Percentiles rank a stretch among this genome's conserved stretches.
These are phyloP conservation scores for Macrophomina tecta DNA, from an alignment of 2,329 filamentous ascomycete species.

Conservation along the genomic window DNA sequence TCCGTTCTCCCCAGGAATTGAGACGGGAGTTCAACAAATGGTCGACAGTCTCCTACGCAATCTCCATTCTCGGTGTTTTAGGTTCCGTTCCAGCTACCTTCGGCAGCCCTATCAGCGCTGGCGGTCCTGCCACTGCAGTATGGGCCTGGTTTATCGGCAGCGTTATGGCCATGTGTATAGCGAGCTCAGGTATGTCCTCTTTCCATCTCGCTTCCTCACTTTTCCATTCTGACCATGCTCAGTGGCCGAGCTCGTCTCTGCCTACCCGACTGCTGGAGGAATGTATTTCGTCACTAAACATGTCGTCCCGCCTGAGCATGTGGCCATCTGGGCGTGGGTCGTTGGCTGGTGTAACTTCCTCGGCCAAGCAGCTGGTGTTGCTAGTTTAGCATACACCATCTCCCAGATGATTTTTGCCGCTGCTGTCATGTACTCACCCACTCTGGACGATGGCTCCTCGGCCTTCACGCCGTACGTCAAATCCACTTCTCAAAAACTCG, in stretches of 20 bases:
- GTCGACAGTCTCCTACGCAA: conserved; percentile 70
- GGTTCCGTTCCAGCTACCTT: conserved; percentile 71
- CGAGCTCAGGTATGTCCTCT: conserved; percentile 57
- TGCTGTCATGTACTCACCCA: conserved; percentile 65
- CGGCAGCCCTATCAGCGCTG: conserved; percentile 62
- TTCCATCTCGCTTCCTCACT: not conserved
- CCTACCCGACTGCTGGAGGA: conserved; percentile 67
- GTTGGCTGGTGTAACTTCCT: conserved; percentile 73
- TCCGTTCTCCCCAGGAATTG: conserved; percentile 56
- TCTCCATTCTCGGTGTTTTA: conserved; percentile 68
- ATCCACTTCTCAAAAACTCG: not conserved
- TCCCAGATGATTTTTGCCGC: conserved; percentile 69
- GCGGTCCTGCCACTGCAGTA: conserved; percentile 67
- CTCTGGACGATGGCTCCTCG: conserved; percentile 55
- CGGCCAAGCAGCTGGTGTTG: conserved; percentile 68
- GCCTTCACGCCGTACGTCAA: conserved; percentile 62
- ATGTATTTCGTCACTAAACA: conserved; percentile 74
- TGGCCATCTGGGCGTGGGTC: conserved; percentile 68
- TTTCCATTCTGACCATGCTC: conserved; percentile 28
- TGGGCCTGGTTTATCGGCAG: conserved; percentile 71
- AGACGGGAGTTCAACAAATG: conserved; percentile 69
- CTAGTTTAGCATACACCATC: conserved; percentile 67
- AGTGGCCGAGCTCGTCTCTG: conserved; percentile 70
- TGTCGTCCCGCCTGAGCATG: conserved; percentile 65
- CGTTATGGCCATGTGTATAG: conserved; percentile 68